Evolutionary conservation across 2,329 filamentous ascomycete genomes (phyloP).

Genomic region (Exophiala aquamarina): DNA sequence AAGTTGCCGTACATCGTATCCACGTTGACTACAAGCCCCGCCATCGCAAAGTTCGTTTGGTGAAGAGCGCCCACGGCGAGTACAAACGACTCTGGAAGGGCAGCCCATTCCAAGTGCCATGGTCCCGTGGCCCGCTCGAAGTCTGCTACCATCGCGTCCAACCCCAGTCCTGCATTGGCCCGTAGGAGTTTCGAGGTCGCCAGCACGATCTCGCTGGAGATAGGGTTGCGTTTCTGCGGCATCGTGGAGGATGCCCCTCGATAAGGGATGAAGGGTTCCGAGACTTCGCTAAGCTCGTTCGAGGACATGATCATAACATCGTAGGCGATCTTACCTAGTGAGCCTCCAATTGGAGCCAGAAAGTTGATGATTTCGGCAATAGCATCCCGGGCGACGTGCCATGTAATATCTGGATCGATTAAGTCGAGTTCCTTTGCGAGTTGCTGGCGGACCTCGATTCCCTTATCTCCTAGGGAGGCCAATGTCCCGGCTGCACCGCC

Average conservation of each 20-base stretch:
- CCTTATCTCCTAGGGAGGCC: constrained; percentile 52
- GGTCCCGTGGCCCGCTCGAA: constrained; percentile 59
- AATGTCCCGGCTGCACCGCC: constrained; percentile 58
- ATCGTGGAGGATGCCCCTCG: constrained; percentile 57
- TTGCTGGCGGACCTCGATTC: constrained; percentile 49
- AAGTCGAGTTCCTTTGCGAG: constrained; percentile 52
- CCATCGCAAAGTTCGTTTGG: constrained; percentile 56
- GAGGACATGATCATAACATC: constrained; percentile 60
- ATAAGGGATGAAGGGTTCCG: constrained; percentile 57
- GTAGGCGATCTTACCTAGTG: constrained; percentile 56
- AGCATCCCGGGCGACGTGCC: constrained; percentile 57
- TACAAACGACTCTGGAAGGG: constrained; percentile 56
- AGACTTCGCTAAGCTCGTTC: constrained; percentile 55
- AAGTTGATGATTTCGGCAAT: constrained; percentile 56
- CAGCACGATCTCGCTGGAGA: constrained; percentile 57
- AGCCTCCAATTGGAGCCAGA: constrained; percentile 54
- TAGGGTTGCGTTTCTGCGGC: constrained; percentile 61
- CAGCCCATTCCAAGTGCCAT: constrained; percentile 61
- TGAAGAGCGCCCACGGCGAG: constrained; percentile 53
- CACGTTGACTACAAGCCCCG: constrained; percentile 52
- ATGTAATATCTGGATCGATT: constrained; percentile 53
- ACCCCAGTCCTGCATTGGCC: constrained; percentile 51
- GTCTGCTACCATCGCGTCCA: constrained; percentile 59
- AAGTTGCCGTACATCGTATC: constrained; percentile 53
- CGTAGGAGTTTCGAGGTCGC: constrained; percentile 56